Evolutionary conservation across 1,284 basidiomycete species (phyloP), one percentile per base, ranked within the genome.

Genomic region (Pseudozyma pruni): DNA sequence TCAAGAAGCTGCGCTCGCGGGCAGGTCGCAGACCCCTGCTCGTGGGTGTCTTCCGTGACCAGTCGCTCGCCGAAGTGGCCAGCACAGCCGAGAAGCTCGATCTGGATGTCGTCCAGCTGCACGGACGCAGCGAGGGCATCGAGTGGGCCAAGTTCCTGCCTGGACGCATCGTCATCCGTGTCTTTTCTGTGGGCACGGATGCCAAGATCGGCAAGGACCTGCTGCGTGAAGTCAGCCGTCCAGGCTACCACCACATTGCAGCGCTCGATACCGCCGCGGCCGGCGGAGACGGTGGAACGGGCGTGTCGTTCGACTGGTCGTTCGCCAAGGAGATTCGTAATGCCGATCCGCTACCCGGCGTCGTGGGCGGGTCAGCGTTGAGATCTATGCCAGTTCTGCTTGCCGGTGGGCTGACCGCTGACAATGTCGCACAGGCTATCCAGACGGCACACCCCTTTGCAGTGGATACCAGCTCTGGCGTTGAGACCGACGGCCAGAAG

Each of bases 41-140:
- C n/a, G 74, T 79, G 8, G 81, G 81, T 14, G 80, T 82, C 10
- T 82, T 82, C 64, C 73, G 80, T 20, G 70, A 82, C 39, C 81
- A 81, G 54, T 33, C 74, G 17, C 56, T 82, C 4, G 62, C 68
- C 22, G 75, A 82, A 48, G 73, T 82, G 4, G 66, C 69, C 10
- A 22, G 39, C 20, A 56, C 53, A 9, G 75, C 78, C 0, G 46
- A 56, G 33, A 39, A 43, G 39, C 73, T 81, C 17, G 42, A 58
- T 29, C 61, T 82, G 7, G 81, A 82, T 44, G 78, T 60, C 6
- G 77, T 82, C 3, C 81, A 82, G 59, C 56, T 82, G 48, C 81
- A 82, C 46, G 81, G 81, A 5, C 59, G 76, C 11, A 66, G 34
- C 10, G 79, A 80, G 51, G 62, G 59, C 14, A 46, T 74, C 10